phyloP scores from a whole-genome alignment of 73 alveolate species.

The Tetrahymena thermophila region DNA sequence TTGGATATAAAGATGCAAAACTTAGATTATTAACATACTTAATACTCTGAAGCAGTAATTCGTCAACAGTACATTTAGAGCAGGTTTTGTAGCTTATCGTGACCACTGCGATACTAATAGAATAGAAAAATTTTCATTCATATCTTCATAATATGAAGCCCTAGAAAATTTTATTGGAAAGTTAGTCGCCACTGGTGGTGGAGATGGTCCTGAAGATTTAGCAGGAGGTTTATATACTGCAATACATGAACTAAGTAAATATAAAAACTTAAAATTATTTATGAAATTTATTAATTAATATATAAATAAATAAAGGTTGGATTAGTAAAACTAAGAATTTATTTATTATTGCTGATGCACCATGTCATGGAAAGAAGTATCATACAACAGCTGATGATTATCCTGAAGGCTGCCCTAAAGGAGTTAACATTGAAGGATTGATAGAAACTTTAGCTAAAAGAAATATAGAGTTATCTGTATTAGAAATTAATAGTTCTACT shows the following conservation, averaged over 20 bases:
- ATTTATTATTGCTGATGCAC: not conserved
- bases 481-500: not conserved
- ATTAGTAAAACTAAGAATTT: not conserved
- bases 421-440: not conserved
- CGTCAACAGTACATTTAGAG: slow-evolving; percentile 38
- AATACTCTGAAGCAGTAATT: slow-evolving; percentile 22
- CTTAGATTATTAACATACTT: slow-evolving; percentile 24
- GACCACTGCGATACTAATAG: slow-evolving; percentile 17
- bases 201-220: slow-evolving; percentile 19
- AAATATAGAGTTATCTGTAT: not conserved
- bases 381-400: slow-evolving; percentile 6
- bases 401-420: not conserved
- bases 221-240: slow-evolving; percentile 2
- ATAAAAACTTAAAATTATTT: not conserved
- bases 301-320: not conserved
- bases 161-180: not conserved
- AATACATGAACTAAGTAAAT: not conserved
- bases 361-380: not conserved
- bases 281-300: not conserved
- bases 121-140: not conserved
- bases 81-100: slow-evolving; percentile 59
- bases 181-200: not conserved
- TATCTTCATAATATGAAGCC: not conserved
- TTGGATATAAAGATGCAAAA: slow-evolving; percentile 46
- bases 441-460: not conserved